phyloP scores from a whole-genome alignment of 352 stramenopile genomes.

The Globisporangium carolinianum region DNA sequence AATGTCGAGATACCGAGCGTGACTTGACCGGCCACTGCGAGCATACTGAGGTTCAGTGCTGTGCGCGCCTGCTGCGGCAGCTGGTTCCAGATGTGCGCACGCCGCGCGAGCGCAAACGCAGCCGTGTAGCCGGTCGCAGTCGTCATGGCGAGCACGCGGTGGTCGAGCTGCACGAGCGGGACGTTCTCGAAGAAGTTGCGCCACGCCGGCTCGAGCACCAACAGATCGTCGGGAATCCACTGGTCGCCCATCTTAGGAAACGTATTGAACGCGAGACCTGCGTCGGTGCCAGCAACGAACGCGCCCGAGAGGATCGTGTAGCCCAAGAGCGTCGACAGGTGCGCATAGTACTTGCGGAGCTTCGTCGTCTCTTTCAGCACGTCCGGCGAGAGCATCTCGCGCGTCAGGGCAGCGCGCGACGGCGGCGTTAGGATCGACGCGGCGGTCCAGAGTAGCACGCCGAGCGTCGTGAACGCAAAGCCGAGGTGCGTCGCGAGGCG shows the following conservation, averaged over 20 bases:
- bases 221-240: conserved; percentile 94
- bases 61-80: conserved; percentile 71
- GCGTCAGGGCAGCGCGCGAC: conserved; percentile 47
- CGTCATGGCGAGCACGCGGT: conserved; percentile 92
- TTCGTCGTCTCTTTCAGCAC: conserved; percentile 54
- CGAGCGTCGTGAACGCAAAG: conserved; percentile 96
- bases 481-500: conserved; percentile 94
- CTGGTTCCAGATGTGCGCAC: conserved; percentile 79
- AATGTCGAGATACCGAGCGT: conserved; percentile 96
- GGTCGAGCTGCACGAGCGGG: conserved; percentile 97
- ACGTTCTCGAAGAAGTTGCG: conserved; percentile 98
- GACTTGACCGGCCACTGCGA: conserved; percentile 75
- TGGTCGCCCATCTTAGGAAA: conserved; percentile 95
- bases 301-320: conserved; percentile 87
- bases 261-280: conserved; percentile 97
- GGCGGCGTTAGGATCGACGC: conserved; percentile 84
- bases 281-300: conserved; percentile 98
- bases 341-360: conserved; percentile 62
- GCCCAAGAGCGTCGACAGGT: conserved; percentile 55
- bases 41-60: conserved; percentile 74
- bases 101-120: conserved; percentile 62
- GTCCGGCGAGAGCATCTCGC: conserved; percentile 78
- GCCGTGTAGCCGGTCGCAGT: conserved; percentile 73
- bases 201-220: conserved; percentile 86
- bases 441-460: conserved; percentile 92